Base-by-base conservation (phyloP, 306 rosid species). In the Mimosa pudica region DNA sequence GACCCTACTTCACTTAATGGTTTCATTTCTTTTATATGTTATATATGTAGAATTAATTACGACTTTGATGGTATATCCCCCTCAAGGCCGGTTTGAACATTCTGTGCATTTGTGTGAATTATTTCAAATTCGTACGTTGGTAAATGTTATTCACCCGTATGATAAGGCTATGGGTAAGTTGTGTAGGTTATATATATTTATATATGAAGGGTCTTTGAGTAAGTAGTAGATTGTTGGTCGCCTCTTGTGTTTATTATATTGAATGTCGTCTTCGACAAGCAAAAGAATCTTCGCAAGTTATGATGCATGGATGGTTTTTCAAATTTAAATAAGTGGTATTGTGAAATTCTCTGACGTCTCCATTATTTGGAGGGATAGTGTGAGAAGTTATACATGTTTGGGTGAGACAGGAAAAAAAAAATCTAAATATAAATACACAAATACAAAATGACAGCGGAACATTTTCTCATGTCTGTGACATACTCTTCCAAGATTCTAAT, bases 61-160 rank as follows among this genome's bases (percentile, higher is more conserved):
- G 33, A 44, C 36, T 9, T 3, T 38, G 3, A 60, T 58, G 63
- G 24, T 20, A 70, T 62, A 44, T 18, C 65, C 1, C 65, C n/a
- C 6, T 49, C 38, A 42, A 17, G 48, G 30, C 30, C 30, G 30
- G 4, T 33, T 63, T 6, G 16, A 12, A 13, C 45, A 45, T 7
- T 24, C 14, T 71, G 33, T 58, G 33, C 30, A 10, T 24, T 6
- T 18, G 33, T 60, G 65, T 71, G 48, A 32, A 18, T 42, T 18
- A 41, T 44, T 71, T 12, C 51, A 61, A 3, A 48, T 20, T 70
- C n/a, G 36, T 60, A 20, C 38, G 69, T 33, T 4, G 61, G 45
- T 64, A 42, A 63, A 51, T 47, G 70, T 41, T 71, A 47, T 60
- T 77, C 44, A 70, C 60, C 24, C 5, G 5, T 18, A 45, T 67